These are phyloP conservation scores for Starmerella potacharoeniae DNA, from an alignment of 805 yeast genomes.

Conservation along the genomic window DNA sequence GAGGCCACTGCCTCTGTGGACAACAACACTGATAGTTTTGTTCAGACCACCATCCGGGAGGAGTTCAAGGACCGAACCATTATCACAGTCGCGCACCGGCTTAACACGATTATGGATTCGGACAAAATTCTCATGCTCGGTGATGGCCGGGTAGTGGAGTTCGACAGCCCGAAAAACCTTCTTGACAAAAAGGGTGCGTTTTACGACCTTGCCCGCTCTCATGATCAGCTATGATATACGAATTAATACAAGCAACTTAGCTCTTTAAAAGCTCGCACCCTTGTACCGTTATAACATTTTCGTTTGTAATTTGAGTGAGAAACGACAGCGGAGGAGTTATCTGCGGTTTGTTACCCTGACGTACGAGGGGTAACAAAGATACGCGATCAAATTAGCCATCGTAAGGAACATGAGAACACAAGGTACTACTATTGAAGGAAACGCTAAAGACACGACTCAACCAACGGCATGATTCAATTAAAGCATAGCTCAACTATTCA, in stretches of 20 bases:
- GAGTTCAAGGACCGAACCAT: conserved; percentile 62
- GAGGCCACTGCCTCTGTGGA: conserved; percentile 62
- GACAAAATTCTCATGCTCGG: conserved; percentile 53
- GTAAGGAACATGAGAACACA: no score
- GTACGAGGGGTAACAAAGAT: no score
- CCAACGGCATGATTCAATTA: no score
- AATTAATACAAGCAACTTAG: not conserved
- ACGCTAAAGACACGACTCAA: no score
- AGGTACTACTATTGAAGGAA: no score
- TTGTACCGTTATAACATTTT: no score
- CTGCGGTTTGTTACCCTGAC: no score
- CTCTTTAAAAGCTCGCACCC: no score
- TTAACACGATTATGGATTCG: conserved; percentile 53
- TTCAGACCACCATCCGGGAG: conserved; percentile 53
- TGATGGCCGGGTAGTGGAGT: conserved; percentile 41
- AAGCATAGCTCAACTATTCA: no score
- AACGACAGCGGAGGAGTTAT: no score
- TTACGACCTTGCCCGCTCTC: conserved; percentile 1
- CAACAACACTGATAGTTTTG: conserved; percentile 62
- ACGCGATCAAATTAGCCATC: no score
- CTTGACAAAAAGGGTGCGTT: conserved; percentile 39
- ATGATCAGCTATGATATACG: not conserved
- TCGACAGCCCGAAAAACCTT: conserved; percentile 51
- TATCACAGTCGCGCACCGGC: conserved; percentile 70
- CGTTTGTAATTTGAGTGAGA: no score